phyloP scores from a whole-genome alignment of 2,329 filamentous ascomycete species.

The Xylaria sp. region DNA sequence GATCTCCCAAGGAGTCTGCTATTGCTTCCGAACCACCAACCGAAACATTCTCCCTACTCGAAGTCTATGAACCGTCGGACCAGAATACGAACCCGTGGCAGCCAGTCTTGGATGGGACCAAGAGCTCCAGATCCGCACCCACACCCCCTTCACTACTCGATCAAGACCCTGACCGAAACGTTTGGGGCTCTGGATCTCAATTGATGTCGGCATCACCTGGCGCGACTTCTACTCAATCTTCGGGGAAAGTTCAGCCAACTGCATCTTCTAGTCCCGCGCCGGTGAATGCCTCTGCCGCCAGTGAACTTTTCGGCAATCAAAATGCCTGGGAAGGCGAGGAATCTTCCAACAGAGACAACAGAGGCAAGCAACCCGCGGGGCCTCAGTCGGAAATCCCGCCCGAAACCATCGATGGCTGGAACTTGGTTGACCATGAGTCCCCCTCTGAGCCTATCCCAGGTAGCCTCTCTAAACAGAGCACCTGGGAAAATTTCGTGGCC shows the following conservation, averaged over 20 bases:
- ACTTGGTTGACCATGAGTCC: conserved; percentile 59
- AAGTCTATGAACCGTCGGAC: conserved; percentile 52
- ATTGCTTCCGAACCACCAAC: conserved; percentile 46
- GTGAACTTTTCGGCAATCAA: conserved; percentile 55
- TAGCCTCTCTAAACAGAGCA: conserved; percentile 50
- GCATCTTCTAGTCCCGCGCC: conserved; percentile 40
- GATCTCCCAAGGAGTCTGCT: conserved; percentile 36
- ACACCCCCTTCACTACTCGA: conserved; percentile 43
- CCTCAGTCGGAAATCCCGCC: conserved; percentile 39
- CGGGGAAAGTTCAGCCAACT: conserved; percentile 50
- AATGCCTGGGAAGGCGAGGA: conserved; percentile 63
- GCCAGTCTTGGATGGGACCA: conserved; percentile 48
- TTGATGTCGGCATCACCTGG: conserved; percentile 50
- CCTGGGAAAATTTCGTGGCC: conserved; percentile 53
- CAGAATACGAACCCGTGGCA: conserved; percentile 59
- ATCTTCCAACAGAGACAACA: conserved; percentile 53
- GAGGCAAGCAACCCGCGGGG: conserved; percentile 54
- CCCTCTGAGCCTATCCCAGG: conserved; percentile 44
- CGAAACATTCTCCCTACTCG: conserved; percentile 56
- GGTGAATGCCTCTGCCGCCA: conserved; percentile 41
- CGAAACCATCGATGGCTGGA: conserved; percentile 59
- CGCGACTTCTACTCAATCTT: conserved; percentile 52
- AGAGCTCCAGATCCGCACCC: conserved; percentile 44
- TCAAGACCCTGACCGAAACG: conserved; percentile 48
- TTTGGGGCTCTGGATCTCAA: conserved; percentile 51